phyloP scores from a whole-genome alignment of 2,329 filamentous ascomycete species.

The Scleromitrula shiraiana region DNA sequence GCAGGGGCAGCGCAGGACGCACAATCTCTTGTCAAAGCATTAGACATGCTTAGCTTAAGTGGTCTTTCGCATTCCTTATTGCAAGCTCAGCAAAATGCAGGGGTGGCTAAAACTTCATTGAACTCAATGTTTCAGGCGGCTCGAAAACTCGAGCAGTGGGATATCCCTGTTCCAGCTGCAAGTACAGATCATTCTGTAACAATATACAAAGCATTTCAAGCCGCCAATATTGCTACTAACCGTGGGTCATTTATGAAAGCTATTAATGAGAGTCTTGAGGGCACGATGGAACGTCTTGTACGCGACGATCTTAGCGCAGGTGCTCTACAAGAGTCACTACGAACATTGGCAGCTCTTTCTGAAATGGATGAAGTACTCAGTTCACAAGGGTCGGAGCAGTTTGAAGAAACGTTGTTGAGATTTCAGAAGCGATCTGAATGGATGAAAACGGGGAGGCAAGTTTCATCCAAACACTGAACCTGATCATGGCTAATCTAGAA shows the following conservation, averaged over 20 bases:
- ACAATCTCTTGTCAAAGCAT: constrained; percentile 63
- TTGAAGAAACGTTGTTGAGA: constrained; percentile 52
- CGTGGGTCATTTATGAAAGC: constrained; percentile 44
- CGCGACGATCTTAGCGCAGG: constrained; percentile 41
- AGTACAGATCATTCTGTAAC: constrained; percentile 57
- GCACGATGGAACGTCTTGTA: constrained; percentile 51
- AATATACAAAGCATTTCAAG: constrained; percentile 75
- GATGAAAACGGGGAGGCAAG: constrained; percentile 77
- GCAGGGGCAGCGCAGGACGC: constrained; percentile 50
- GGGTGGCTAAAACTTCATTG: constrained; percentile 49
- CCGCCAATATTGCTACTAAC: constrained; percentile 59
- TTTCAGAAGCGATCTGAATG: constrained; percentile 63
- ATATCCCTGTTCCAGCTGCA: constrained; percentile 64
- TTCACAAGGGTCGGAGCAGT: constrained; percentile 48
- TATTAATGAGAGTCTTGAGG: constrained; percentile 55
- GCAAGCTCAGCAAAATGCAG: constrained; percentile 54
- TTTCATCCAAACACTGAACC: constrained; percentile 10
- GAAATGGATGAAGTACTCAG: constrained; percentile 75
- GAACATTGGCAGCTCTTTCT: constrained; percentile 62
- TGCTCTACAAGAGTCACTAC: constrained; percentile 46
- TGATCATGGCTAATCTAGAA: neutral
- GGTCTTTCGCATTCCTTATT: constrained; percentile 78
- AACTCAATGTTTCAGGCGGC: constrained; percentile 74
- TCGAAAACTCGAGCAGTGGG: constrained; percentile 82
- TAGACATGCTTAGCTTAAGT: constrained; percentile 75